Conservation (phyloP, 805 yeast species). For the Yarrowia bubula region DNA sequence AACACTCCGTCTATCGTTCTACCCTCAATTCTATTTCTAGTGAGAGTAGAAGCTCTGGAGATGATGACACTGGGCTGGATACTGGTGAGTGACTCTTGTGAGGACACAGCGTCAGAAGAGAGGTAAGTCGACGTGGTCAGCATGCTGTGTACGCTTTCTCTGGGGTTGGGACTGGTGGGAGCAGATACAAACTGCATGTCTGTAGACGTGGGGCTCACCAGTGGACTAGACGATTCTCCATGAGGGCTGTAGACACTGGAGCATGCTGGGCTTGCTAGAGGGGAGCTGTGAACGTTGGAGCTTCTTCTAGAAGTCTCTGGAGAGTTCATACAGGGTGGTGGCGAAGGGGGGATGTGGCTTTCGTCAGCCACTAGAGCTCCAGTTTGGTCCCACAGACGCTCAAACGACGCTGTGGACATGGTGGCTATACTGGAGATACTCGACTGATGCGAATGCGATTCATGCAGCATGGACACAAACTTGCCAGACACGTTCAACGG, state of each 20-base stretch:
- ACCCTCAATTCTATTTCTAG: neutral
- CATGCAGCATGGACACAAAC: neutral
- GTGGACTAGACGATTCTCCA: neutral
- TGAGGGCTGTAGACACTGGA: neutral
- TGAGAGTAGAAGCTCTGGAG: neutral
- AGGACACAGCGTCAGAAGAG: neutral
- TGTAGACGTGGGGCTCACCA: neutral
- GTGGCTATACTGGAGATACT: neutral
- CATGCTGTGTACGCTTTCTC: neutral
- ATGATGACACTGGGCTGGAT: conserved; percentile 5
- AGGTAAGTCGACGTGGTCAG: neutral
- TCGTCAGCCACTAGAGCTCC: conserved; percentile 9
- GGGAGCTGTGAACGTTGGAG: neutral
- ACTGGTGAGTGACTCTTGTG: neutral
- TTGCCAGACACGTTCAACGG: conserved; percentile 3
- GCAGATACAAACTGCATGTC: neutral
- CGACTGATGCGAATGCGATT: neutral
- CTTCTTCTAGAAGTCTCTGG: neutral
- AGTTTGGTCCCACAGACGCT: conserved; percentile 3
- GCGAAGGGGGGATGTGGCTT: conserved; percentile 1
- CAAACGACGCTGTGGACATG: neutral
- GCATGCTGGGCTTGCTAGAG: no score
- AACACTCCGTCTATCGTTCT: neutral
- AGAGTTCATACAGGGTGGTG: neutral
- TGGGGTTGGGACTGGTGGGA: neutral